Conservation (phyloP, 139 green algal species). For the Chlamydomonas sp. region DNA sequence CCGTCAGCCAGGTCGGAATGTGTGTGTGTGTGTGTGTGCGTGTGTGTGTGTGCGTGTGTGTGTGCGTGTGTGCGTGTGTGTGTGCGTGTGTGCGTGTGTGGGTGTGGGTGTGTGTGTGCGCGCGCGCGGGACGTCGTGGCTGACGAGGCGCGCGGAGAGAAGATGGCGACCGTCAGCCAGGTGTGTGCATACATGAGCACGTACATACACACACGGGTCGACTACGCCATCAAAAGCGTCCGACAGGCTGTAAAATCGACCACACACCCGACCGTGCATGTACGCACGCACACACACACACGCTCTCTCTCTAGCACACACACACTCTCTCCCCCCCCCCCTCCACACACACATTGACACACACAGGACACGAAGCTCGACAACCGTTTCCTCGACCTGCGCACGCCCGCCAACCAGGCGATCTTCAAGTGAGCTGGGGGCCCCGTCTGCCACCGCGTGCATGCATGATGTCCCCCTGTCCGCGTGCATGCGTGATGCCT, state of each 20-base stretch:
- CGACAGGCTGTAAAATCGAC: no score
- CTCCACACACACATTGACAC: neutral
- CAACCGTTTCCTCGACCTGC: slow-evolving; percentile 87
- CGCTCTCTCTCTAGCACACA: no score
- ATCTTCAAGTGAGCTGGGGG: slow-evolving; percentile 95
- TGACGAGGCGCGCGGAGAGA: neutral
- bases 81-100: neutral
- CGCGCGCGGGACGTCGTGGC: slow-evolving; percentile 4
- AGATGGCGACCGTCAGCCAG: slow-evolving; percentile 12
- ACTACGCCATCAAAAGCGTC: no score
- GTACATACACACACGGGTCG: no score
- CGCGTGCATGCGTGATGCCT: no score
- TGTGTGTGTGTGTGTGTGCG: neutral
- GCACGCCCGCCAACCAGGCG: slow-evolving; percentile 94
- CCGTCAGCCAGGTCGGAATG: neutral
- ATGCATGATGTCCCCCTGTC: no score
- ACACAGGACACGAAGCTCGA: slow-evolving; percentile 85
- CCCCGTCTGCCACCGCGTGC: no score
- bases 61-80: neutral
- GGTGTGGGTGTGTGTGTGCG: no score
- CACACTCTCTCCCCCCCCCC: neutral
- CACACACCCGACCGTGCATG: no score
- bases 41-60: neutral
- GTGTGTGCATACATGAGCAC: neutral
- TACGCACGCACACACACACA: no score